Evolutionary conservation across 176 grass and related monocot species (phyloP).

Genomic region (Rhipidocladum racemiflorum): DNA sequence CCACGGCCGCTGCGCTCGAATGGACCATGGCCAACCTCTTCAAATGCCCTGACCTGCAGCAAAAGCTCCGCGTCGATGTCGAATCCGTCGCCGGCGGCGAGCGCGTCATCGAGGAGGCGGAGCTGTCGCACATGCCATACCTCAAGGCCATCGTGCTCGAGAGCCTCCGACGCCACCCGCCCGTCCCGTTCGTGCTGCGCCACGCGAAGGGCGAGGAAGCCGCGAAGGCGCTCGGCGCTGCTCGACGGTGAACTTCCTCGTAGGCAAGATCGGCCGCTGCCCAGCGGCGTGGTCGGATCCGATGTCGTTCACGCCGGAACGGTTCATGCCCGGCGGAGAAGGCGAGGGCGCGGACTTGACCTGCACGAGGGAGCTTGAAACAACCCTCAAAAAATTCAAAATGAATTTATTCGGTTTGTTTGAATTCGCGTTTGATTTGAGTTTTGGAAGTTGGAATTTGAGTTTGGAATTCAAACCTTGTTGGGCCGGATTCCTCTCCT

Average conservation of each 20-base stretch:
- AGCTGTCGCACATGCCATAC: neutral
- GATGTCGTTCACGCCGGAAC: neutral
- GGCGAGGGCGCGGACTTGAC: slow-evolving; percentile 11
- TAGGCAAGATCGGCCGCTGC: slow-evolving; percentile 15
- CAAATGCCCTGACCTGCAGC: neutral
- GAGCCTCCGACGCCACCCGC: neutral
- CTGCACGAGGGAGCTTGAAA: neutral
- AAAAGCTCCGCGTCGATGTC: slow-evolving; percentile 1
- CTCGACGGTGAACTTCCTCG: neutral
- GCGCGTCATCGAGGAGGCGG: neutral
- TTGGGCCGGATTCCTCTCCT: too few relatives aligned
- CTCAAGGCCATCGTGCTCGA: slow-evolving; percentile 27
- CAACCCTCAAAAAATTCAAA: too few relatives aligned
- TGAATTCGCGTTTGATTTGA: too few relatives aligned
- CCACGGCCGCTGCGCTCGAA: neutral
- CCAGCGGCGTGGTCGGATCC: neutral
- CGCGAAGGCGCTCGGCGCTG: neutral
- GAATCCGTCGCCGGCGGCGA: neutral
- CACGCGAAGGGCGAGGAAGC: neutral
- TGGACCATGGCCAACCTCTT: slow-evolving; percentile 40
- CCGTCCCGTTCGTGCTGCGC: neutral
- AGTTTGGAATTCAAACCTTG: too few relatives aligned
- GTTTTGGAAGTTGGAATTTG: too few relatives aligned
- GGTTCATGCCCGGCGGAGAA: slow-evolving; percentile 15
- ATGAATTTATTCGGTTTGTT: too few relatives aligned